Base-by-base conservation (phyloP, 805 yeast genomes). In the Metschnikowia koreensis region DNA sequence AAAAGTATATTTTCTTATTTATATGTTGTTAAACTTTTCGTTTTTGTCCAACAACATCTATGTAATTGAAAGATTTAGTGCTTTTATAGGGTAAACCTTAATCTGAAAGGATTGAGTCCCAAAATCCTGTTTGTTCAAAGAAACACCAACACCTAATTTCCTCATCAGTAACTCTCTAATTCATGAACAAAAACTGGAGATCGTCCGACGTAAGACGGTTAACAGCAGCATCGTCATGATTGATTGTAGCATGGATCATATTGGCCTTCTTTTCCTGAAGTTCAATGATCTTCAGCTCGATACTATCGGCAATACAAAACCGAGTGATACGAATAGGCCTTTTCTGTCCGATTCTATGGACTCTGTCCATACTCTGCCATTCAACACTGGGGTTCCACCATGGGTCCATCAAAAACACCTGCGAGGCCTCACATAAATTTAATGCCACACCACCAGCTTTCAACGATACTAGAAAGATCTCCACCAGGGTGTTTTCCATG, bases 311-410 rank as follows among this genome's bases (percentile, higher is more conserved):
- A 47, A 94, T 93, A 59, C 96, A 90, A 64, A 94, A 83, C 44
- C 97, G 80, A 8, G 97, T 91, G 58, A 94, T 90, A 56, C 89
- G 81, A 9, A 94, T 97, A 0, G 99, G 99, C 58, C 99, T 73
- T 61, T 81, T 88, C 67, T 94, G 99, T 6, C 98, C 97, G 56
- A 94, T 94, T 71, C 99, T 83, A 70, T 94, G 98, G 22, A 94
- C 97, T 72, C 99, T 83, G 69, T 94, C 99, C 69, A 96, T 97
- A 46, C 96, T 86, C 68, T 94, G 99, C 91, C 97, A 94, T 67
- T 94, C 99, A 7, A 93, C 94, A 59, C 96, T 87, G 1, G 98
- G 98, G 66, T 94, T 96, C 98, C 99, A 94, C 99, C 99, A 94
- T 36, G 98, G 98, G 63, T 94, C 99, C 76, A 94, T 76, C 42